phyloP scores from a whole-genome alignment of 192 early-diverging fungal genomes.

The Gryganskiella cystojenkinii region DNA sequence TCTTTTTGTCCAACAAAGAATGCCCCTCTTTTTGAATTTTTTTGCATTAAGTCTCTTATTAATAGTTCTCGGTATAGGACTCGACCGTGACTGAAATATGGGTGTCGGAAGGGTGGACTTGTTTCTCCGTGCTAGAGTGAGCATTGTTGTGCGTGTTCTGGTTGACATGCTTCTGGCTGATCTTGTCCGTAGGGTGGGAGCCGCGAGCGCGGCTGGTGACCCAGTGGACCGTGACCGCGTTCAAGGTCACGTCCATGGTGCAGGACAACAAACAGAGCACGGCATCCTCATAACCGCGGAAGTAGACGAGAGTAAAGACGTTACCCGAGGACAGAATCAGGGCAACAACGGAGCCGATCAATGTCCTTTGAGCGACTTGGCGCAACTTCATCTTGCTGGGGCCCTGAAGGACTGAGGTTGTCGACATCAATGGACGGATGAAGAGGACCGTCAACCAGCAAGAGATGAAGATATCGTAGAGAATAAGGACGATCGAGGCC shows the following conservation, averaged over 20 bases:
- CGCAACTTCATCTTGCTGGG: slow-evolving; percentile 36
- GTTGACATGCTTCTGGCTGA: slow-evolving; percentile 17
- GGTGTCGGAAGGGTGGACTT: slow-evolving; percentile 21
- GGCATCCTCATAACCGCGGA: slow-evolving; percentile 53
- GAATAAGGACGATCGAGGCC: slow-evolving; percentile 34
- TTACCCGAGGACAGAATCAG: slow-evolving; percentile 56
- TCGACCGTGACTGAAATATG: slow-evolving; percentile 44
- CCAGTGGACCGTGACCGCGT: slow-evolving; percentile 58
- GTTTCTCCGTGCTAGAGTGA: slow-evolving; percentile 18
- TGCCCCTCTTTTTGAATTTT: background rate
- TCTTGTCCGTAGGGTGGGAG: slow-evolving; percentile 10
- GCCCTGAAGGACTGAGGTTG: slow-evolving; percentile 36
- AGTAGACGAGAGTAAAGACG: slow-evolving; percentile 51
- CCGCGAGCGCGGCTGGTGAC: slow-evolving; percentile 45
- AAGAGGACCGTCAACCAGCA: slow-evolving; percentile 47
- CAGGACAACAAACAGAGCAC: slow-evolving; percentile 59
- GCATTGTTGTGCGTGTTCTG: slow-evolving; percentile 13
- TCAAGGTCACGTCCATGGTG: slow-evolving; percentile 59
- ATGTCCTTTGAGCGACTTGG: slow-evolving; percentile 52
- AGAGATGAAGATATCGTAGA: slow-evolving; percentile 47
- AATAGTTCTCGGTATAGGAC: slow-evolving; percentile 28
- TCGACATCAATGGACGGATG: slow-evolving; percentile 44
- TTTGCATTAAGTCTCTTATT: background rate
- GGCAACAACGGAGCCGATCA: slow-evolving; percentile 55
- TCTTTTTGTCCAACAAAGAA: slow-evolving; percentile 2